phyloP scores from a whole-genome alignment of 768 basidiomycete genomes.

The Hygrocybe coccinea region DNA sequence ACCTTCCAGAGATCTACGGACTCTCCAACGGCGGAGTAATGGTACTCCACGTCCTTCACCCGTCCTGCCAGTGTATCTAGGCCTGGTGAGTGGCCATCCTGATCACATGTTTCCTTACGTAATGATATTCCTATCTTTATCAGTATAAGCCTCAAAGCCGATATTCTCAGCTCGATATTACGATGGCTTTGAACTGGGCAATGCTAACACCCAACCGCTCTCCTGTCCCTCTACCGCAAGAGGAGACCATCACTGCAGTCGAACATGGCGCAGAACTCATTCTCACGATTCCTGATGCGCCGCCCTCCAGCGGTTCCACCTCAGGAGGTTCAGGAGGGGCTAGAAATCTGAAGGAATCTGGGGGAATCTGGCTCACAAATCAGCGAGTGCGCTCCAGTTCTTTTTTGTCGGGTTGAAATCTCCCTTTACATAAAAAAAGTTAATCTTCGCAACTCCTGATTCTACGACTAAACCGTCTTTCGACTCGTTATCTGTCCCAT shows the following conservation, averaged over 20 bases:
- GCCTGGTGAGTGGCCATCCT: too few relatives aligned
- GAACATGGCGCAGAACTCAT: slow-evolving; percentile 55
- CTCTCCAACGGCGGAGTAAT: too few relatives aligned
- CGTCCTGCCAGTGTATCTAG: too few relatives aligned
- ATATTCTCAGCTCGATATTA: slow-evolving; percentile 7
- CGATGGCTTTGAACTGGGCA: slow-evolving; percentile 78
- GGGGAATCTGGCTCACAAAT: slow-evolving; percentile 63
- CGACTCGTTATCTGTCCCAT: slow-evolving; percentile 53
- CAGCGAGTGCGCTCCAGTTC: slow-evolving; percentile 50
- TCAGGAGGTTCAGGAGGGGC: slow-evolving; percentile 52
- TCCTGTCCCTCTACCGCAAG: slow-evolving; percentile 61
- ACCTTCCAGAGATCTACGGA: too few relatives aligned
- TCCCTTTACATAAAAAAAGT: slow-evolving; percentile 33
- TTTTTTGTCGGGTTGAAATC: neutral
- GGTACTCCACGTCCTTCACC: too few relatives aligned
- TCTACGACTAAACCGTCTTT: slow-evolving; percentile 24
- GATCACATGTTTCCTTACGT: too few relatives aligned
- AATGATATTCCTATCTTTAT: too few relatives aligned
- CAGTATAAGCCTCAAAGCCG: too few relatives aligned
- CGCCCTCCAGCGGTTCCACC: slow-evolving; percentile 37
- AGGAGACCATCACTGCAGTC: slow-evolving; percentile 52
- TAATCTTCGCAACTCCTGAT: slow-evolving; percentile 51
- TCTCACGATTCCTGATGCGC: slow-evolving; percentile 53
- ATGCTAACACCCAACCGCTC: slow-evolving; percentile 56
- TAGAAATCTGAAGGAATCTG: slow-evolving; percentile 55